Base-by-base conservation (phyloP, 192 early-diverging fungal species). In the Coemansia sp. region DNA sequence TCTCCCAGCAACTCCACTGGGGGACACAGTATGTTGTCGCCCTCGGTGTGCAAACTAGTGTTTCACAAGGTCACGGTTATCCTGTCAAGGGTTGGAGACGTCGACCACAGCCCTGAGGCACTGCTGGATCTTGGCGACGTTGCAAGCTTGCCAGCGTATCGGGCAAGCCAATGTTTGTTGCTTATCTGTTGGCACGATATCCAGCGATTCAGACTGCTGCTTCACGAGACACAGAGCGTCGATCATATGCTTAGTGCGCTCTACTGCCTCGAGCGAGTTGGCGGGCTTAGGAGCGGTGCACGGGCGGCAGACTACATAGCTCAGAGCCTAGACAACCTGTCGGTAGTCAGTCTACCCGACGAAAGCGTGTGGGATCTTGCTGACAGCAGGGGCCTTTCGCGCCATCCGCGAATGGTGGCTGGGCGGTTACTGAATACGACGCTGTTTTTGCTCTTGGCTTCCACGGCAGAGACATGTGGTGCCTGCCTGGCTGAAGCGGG, bases 331-430 rank as follows among this genome's bases (percentile, higher is more conserved):
- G 67, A 39, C 39, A 50, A 67, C 26, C 62, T 78, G 3, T 78
- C 76, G 9, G 64, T 78, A 1, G 70, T 78, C 31, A 78, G 76
- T 33, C 59, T 78, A 34, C 70, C 76, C 2, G 76, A 73, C 8
- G 76, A 78, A 26, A 78, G 70, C 45, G 67, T 39, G 18, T 71
- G 65, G 62, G 48, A 68, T 34, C 61, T 76, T 36, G 31, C 69
- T 1, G 61, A 39, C 18, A 48, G 26, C 26, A 56, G 7, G 4
- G 18, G 13, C 4, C n/a, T 20, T 7, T 8, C 28, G 34, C n/a
- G 35, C 14, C 62, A 13, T 14, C 48, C 48, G 25, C 52, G 31
- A 23, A 18, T 34, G 38, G 56, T 43, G 56, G 18, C 43, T 6
- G 48, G 36, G 36, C 39, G 38, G 28, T 21, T 72, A 11, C 38